Percentiles rank a stretch among this genome's conserved stretches.
Evolutionary conservation across 257 asterid species (phyloP).

Genomic region (Nicotiana paniculata): DNA sequence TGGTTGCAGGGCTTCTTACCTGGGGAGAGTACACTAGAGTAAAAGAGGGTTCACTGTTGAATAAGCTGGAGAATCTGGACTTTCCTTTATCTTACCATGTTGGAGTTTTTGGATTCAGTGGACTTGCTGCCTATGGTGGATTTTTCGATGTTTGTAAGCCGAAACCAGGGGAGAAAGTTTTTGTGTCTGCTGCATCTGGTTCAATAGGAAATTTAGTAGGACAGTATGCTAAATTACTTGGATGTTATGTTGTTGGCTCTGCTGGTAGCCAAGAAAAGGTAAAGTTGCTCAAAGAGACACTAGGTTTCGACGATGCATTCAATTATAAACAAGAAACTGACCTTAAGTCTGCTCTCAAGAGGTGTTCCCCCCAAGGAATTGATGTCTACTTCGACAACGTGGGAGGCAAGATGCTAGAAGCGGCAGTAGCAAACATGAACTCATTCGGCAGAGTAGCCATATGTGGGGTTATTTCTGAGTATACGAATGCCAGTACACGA

Average conservation of each 20-base stretch:
- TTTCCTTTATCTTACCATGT: slow-evolving; percentile 54
- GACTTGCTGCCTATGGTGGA: slow-evolving; percentile 72
- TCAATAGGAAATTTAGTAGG: slow-evolving; percentile 75
- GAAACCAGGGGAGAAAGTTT: slow-evolving; percentile 54
- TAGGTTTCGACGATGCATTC: slow-evolving; percentile 81
- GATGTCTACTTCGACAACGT: slow-evolving; percentile 77
- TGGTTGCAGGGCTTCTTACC: slow-evolving; percentile 54
- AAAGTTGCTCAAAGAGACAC: slow-evolving; percentile 47
- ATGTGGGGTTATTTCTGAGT: slow-evolving; percentile 70
- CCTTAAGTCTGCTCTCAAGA: slow-evolving; percentile 47
- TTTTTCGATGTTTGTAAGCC: slow-evolving; percentile 61
- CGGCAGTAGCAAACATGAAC: slow-evolving; percentile 58
- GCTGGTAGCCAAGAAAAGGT: slow-evolving; percentile 60
- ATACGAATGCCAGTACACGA: slow-evolving; percentile 25
- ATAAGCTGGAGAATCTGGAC: slow-evolving; percentile 57
- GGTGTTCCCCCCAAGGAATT: slow-evolving; percentile 67
- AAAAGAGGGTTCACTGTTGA: slow-evolving; percentile 39
- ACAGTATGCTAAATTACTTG: slow-evolving; percentile 61
- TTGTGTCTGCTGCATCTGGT: slow-evolving; percentile 79
- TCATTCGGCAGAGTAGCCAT: slow-evolving; percentile 53
- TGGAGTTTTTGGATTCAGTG: slow-evolving; percentile 55
- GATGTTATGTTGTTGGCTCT: slow-evolving; percentile 71
- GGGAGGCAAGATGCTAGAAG: slow-evolving; percentile 71
- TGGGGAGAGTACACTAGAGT: slow-evolving; percentile 73
- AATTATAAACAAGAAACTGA: slow-evolving; percentile 66